These are phyloP conservation scores for Dioszegia aurantiaca DNA, from an alignment of 768 basidiomycete species.

Conservation along the genomic window DNA sequence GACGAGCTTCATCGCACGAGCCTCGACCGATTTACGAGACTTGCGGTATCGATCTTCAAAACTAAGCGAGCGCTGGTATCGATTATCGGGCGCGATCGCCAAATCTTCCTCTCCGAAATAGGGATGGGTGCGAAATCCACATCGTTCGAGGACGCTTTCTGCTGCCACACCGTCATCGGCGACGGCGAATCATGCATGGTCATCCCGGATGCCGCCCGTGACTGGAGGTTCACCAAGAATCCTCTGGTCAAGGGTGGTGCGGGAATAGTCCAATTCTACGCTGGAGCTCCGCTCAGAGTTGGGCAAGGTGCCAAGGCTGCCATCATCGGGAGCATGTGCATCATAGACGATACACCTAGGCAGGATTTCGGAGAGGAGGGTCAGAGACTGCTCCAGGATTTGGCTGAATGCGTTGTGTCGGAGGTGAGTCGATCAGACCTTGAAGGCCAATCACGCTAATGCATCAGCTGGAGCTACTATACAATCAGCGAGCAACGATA, in stretches of 20 bases:
- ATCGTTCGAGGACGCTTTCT: constrained; percentile 38
- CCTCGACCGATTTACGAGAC: constrained; percentile 44
- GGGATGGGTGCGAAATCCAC: constrained; percentile 21
- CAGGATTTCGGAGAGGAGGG: constrained; percentile 29
- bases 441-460: not conserved
- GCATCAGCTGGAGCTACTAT: constrained; percentile 41
- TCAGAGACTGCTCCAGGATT: constrained; percentile 33
- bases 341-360: constrained; percentile 42
- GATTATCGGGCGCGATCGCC: constrained; percentile 36
- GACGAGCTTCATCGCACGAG: constrained; percentile 23
- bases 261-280: constrained; percentile 39
- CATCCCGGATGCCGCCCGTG: constrained; percentile 31
- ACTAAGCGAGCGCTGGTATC: constrained; percentile 37
- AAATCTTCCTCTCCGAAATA: constrained; percentile 39
- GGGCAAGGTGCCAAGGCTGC: constrained; percentile 30
- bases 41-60: constrained; percentile 42
- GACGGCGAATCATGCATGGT: constrained; percentile 39
- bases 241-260: constrained; percentile 27
- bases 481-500: constrained; percentile 39
- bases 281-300: constrained; percentile 42
- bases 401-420: constrained; percentile 46
- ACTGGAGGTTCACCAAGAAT: constrained; percentile 48
- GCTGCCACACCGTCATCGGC: constrained; percentile 42
- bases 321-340: constrained; percentile 46
- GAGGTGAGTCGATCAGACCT: constrained; percentile 28